phyloP scores from a whole-genome alignment of 306 rosid genomes.

The Cucurbita pepo region DNA sequence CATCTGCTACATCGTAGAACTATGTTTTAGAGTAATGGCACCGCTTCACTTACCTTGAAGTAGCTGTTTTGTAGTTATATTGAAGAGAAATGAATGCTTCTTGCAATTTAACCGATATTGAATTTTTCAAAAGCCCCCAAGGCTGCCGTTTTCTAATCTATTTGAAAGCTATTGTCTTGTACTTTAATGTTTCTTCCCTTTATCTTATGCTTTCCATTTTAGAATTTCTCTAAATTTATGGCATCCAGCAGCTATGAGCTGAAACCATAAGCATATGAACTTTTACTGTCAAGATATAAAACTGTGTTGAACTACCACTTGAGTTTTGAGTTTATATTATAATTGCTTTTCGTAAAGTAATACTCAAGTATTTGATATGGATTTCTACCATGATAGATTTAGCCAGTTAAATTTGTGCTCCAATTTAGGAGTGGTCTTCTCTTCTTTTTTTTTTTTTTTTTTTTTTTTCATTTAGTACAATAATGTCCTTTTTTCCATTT shows the following conservation, averaged over 20 bases:
- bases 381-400: not conserved
- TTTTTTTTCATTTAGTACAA: not conserved
- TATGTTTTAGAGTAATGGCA: not conserved
- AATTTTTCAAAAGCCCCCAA: too few species aligned
- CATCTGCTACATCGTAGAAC: not conserved
- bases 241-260: not conserved
- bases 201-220: not conserved
- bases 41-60: too few species aligned
- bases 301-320: not conserved
- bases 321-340: not conserved
- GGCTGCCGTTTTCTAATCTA: not conserved
- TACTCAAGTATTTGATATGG: not conserved
- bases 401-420: not conserved
- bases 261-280: not conserved
- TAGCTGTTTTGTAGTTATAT: too few species aligned
- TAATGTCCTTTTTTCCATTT: not conserved
- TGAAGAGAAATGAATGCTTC: not conserved
- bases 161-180: not conserved
- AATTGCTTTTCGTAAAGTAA: not conserved
- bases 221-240: not conserved
- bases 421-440: not conserved
- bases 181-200: not conserved
- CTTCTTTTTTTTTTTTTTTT: not conserved
- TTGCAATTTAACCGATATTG: too few species aligned
- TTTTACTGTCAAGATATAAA: not conserved